These are phyloP conservation scores for Coniochaeta pulveracea DNA, from an alignment of 2,329 filamentous ascomycete species.

Conservation along the genomic window DNA sequence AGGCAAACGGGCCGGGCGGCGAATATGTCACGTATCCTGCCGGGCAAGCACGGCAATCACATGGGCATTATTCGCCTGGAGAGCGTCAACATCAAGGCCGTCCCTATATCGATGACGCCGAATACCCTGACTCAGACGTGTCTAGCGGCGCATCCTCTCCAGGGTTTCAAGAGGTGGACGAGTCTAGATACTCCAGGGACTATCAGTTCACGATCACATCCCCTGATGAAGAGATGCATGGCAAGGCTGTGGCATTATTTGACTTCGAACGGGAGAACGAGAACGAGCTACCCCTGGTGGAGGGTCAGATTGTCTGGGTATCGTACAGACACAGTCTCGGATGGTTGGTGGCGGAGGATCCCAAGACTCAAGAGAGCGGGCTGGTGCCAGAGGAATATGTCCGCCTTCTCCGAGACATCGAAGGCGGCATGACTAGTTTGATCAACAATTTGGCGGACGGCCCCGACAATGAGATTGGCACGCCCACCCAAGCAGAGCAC, in stretches of 20 bases:
- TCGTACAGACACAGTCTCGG: conserved; percentile 94
- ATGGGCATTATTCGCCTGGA: conserved; percentile 31
- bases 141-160: conserved; percentile 50
- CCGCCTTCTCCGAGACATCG: conserved; percentile 80
- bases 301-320: conserved; percentile 94
- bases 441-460: conserved; percentile 47
- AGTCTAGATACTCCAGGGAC: conserved; percentile 77
- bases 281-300: conserved; percentile 83
- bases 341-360: conserved; percentile 94
- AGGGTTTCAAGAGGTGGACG: conserved; percentile 47
- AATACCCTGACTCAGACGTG: conserved; percentile 45
- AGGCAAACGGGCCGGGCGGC: conserved; percentile 65
- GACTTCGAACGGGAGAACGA: conserved; percentile 94
- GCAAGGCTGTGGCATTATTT: conserved; percentile 89
- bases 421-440: conserved; percentile 72
- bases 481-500: conserved; percentile 51
- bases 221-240: conserved; percentile 95
- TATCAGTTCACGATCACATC: conserved; percentile 94
- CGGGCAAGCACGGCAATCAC: conserved; percentile 48
- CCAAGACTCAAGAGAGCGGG: conserved; percentile 86
- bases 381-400: conserved; percentile 96
- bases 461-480: conserved; percentile 43
- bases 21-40: conserved; percentile 72
- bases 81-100: conserved; percentile 30
- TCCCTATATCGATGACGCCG: conserved; percentile 35